Evolutionary conservation across 371 early-diverging fungal species (phyloP).

Genomic region (Circinella minor): DNA sequence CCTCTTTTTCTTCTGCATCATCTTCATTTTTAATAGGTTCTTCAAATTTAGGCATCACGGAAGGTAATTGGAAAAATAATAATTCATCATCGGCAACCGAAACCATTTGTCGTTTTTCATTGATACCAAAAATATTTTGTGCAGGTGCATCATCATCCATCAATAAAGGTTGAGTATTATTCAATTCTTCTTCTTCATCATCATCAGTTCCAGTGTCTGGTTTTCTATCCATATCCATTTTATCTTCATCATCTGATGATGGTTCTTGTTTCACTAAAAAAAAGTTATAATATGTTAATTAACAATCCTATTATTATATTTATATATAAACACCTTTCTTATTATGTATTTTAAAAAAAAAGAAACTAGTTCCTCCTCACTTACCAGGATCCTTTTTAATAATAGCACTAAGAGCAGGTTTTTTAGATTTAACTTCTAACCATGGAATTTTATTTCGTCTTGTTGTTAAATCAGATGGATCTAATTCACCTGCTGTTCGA

Average conservation of each 20-base stretch:
- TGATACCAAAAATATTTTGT: slow-evolving; percentile 44
- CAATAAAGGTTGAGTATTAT: slow-evolving; percentile 9
- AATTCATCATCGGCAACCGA: slow-evolving; percentile 51
- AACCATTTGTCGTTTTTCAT: slow-evolving; percentile 33
- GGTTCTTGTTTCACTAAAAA: slow-evolving; percentile 21
- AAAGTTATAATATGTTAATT: neutral
- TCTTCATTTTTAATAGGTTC: slow-evolving; percentile 22
- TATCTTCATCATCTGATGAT: slow-evolving; percentile 1
- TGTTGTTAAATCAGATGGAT: slow-evolving; percentile 42
- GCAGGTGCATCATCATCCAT: slow-evolving; percentile 56
- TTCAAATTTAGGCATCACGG: slow-evolving; percentile 50
- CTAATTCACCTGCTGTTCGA: slow-evolving; percentile 40
- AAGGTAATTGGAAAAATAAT: slow-evolving; percentile 51
- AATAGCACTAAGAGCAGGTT: slow-evolving; percentile 1
- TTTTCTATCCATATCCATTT: slow-evolving; percentile 7
- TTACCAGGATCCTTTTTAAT: slow-evolving; percentile 9
- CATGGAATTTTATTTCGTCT: slow-evolving; percentile 34
- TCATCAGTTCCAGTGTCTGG: slow-evolving; percentile 9
- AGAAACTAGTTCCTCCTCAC: neutral
- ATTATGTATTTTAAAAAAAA: too few relatives aligned
- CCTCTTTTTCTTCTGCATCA: neutral
- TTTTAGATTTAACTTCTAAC: slow-evolving; percentile 25
- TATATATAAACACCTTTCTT: neutral
- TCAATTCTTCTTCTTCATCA: slow-evolving; percentile 20
- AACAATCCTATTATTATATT: neutral